phyloP scores from a whole-genome alignment of 768 basidiomycete species.

The Mrakia blollopis region DNA sequence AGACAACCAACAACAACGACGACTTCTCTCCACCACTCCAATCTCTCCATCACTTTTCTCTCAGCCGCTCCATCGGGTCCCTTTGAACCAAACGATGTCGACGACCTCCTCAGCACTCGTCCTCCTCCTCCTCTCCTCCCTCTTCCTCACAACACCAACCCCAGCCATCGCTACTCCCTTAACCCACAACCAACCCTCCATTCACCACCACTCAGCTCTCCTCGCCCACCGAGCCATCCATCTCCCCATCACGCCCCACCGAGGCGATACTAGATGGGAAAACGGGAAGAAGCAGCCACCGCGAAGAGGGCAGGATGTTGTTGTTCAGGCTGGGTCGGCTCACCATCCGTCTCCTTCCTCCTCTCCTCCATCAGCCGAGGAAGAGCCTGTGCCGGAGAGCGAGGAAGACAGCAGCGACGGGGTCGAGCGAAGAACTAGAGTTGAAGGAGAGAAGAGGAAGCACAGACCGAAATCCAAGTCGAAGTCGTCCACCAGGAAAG shows the following conservation, averaged over 20 bases:
- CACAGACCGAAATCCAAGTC: neutral
- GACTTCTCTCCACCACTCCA: too few relatives aligned
- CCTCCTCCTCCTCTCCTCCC: neutral
- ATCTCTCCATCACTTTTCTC: too few relatives aligned
- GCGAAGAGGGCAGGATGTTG: neutral
- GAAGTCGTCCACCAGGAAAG: neutral
- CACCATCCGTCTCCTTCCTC: too few relatives aligned
- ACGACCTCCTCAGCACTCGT: neutral
- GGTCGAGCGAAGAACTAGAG: neutral
- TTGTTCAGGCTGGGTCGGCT: neutral
- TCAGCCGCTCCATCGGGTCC: too few relatives aligned
- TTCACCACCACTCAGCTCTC: neutral
- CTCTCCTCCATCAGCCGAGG: neutral
- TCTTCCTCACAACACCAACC: neutral
- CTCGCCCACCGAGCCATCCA: neutral
- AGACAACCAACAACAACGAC: too few relatives aligned
- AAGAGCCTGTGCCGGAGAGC: neutral
- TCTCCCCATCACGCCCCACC: neutral
- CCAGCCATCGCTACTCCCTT: neutral
- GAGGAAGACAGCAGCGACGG: too few relatives aligned
- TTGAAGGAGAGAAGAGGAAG: neutral
- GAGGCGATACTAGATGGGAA: neutral
- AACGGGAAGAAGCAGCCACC: neutral
- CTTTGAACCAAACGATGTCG: too few relatives aligned
- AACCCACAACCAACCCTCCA: neutral